A percentile compares a stretch with the other conserved stretches of the same genome.
Evolutionary conservation across 768 basidiomycete species (phyloP).

Genomic region (Rhizopogon sp.): DNA sequence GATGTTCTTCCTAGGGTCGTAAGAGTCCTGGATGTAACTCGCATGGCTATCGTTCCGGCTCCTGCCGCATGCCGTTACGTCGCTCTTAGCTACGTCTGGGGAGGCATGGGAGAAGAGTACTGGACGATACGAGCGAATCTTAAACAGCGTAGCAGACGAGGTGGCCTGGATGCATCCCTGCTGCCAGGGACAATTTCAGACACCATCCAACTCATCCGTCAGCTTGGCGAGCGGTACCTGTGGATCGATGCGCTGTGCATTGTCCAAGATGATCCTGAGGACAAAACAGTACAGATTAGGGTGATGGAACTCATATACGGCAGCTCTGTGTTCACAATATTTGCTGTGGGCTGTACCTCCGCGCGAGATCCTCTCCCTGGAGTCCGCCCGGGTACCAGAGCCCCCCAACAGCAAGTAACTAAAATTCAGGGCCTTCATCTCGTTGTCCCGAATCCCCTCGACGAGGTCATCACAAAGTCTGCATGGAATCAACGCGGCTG

Average conservation of each 20-base stretch:
- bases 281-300: too few relatives aligned
- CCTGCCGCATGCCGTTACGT: constrained; percentile 1
- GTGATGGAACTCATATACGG: too few relatives aligned
- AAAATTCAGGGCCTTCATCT: constrained; percentile 16
- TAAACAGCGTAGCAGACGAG: neutral
- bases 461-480: constrained; percentile 3
- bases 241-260: constrained; percentile 20
- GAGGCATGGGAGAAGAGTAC: neutral
- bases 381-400: too few relatives aligned
- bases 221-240: constrained; percentile 15
- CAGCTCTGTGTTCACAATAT: too few relatives aligned
- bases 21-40: neutral
- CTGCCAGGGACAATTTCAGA: constrained; percentile 10
- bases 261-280: too few relatives aligned
- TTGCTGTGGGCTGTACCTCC: too few relatives aligned
- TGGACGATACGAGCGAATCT: neutral
- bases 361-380: too few relatives aligned
- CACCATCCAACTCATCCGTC: neutral
- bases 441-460: constrained; percentile 8
- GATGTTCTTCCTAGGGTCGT: neutral
- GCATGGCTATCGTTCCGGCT: neutral
- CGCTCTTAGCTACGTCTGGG: constrained; percentile 2
- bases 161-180: constrained; percentile 2
- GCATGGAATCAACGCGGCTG: constrained; percentile 14
- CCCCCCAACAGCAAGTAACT: constrained; percentile 9